phyloP scores from a whole-genome alignment of 768 basidiomycete species.

The Rhizopogon salebrosus region DNA sequence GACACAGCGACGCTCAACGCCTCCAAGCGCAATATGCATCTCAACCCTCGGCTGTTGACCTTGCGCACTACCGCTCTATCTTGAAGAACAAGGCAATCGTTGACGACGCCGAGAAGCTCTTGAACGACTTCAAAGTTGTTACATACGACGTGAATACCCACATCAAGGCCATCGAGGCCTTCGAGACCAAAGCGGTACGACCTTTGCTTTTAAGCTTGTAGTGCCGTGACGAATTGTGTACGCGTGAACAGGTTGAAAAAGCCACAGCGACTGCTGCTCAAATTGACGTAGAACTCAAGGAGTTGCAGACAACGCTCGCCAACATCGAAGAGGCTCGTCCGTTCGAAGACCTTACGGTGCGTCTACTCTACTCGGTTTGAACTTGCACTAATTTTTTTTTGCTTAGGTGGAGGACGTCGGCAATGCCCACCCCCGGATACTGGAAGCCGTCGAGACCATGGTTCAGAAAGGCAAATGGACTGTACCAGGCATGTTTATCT shows the following conservation, averaged over 20 bases:
- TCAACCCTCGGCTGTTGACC: slow-evolving; percentile 81
- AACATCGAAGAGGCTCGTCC: slow-evolving; percentile 98
- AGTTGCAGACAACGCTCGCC: slow-evolving; percentile 87
- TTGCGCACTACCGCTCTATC: slow-evolving; percentile 85
- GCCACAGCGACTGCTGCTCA: slow-evolving; percentile 87
- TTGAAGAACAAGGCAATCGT: slow-evolving; percentile 92
- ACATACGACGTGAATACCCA: slow-evolving; percentile 88
- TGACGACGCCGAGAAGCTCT: slow-evolving; percentile 86
- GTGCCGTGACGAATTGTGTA: background rate
- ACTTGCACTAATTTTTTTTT: background rate
- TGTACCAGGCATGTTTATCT: slow-evolving; percentile 70
- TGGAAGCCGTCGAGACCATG: slow-evolving; percentile 90
- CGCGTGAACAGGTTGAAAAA: slow-evolving; percentile 62
- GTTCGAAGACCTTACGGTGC: slow-evolving; percentile 92
- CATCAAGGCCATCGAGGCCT: slow-evolving; percentile 93
- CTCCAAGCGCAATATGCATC: slow-evolving; percentile 55
- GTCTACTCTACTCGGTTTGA: slow-evolving; percentile 22
- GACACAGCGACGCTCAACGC: slow-evolving; percentile 84
- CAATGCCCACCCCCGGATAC: slow-evolving; percentile 88
- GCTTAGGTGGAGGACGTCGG: slow-evolving; percentile 84
- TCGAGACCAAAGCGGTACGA: slow-evolving; percentile 92
- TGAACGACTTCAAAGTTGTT: slow-evolving; percentile 88
- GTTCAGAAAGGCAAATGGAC: slow-evolving; percentile 98
- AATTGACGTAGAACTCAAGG: slow-evolving; percentile 86
- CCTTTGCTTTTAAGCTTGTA: slow-evolving; percentile 12